Evolutionary conservation across 2,329 filamentous ascomycete genomes (phyloP).

Genomic region (Falciphora oryzae): DNA sequence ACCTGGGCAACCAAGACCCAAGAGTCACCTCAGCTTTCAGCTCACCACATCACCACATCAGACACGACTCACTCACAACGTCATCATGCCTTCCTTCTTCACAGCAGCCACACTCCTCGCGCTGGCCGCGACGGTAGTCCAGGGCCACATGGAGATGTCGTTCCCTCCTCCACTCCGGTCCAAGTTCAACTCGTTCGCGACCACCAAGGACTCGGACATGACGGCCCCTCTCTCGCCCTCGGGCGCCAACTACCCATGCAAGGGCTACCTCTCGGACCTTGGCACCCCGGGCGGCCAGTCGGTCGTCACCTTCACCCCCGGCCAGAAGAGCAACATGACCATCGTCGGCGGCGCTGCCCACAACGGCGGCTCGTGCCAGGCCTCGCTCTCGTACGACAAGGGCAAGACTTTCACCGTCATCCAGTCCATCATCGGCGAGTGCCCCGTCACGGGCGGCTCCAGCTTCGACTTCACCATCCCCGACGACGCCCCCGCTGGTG

Average conservation of each 20-base stretch:
- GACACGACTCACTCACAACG: neutral
- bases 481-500: constrained; percentile 48
- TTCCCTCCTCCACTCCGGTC: constrained; percentile 47
- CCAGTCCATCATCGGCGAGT: constrained; percentile 49
- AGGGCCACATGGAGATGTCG: constrained; percentile 53
- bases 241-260: constrained; percentile 70
- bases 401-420: constrained; percentile 65
- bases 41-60: neutral
- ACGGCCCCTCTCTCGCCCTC: constrained; percentile 56
- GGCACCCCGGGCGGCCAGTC: constrained; percentile 44
- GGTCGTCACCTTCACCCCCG: constrained; percentile 57
- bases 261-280: constrained; percentile 50
- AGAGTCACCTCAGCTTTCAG: neutral
- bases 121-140: constrained; percentile 28
- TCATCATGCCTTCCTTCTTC: constrained; percentile 5
- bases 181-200: constrained; percentile 42
- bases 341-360: constrained; percentile 58
- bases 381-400: constrained; percentile 66
- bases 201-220: constrained; percentile 63
- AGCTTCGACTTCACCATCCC: constrained; percentile 64
- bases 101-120: constrained; percentile 7
- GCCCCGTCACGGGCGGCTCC: constrained; percentile 36
- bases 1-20: neutral
- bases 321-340: constrained; percentile 56
- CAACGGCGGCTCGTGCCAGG: constrained; percentile 68